Evolutionary conservation across 345 rosid species (phyloP).

Genomic region (Excoecaria cochinchinensis): DNA sequence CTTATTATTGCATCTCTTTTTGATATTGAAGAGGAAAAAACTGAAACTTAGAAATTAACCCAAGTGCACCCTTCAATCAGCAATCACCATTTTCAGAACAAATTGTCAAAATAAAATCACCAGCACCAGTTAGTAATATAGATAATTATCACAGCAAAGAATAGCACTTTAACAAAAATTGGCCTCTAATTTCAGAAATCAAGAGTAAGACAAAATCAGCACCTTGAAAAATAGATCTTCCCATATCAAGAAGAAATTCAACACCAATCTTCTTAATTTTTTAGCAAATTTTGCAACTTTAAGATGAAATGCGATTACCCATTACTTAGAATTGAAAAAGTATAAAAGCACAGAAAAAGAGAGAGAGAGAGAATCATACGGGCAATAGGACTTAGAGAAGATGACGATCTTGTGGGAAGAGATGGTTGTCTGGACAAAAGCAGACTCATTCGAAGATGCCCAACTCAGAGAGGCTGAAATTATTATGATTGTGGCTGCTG

Average conservation of each 20-base stretch:
- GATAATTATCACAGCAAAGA: no score
- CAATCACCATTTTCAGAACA: neutral
- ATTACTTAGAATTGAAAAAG: neutral
- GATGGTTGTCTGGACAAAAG: constrained; percentile 72
- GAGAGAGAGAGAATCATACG: constrained; percentile 41
- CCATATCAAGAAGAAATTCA: neutral
- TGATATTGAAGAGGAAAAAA: neutral
- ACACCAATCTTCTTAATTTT: neutral
- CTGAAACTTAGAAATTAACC: neutral
- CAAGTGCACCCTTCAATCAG: neutral
- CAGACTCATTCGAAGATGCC: constrained; percentile 32
- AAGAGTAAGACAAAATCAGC: no score
- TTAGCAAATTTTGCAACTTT: neutral
- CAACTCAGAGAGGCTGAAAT: constrained; percentile 13
- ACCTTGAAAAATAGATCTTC: neutral
- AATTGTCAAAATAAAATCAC: neutral
- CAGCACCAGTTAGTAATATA: no score
- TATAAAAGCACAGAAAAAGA: no score
- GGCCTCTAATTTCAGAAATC: no score
- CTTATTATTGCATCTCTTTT: neutral
- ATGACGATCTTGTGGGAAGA: constrained; percentile 83
- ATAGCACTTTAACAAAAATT: no score
- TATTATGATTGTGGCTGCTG: constrained; percentile 5
- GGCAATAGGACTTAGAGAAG: constrained; percentile 98
- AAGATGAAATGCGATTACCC: neutral